phyloP scores from a whole-genome alignment of 352 stramenopile genomes.

The Pythium apleroticum region DNA sequence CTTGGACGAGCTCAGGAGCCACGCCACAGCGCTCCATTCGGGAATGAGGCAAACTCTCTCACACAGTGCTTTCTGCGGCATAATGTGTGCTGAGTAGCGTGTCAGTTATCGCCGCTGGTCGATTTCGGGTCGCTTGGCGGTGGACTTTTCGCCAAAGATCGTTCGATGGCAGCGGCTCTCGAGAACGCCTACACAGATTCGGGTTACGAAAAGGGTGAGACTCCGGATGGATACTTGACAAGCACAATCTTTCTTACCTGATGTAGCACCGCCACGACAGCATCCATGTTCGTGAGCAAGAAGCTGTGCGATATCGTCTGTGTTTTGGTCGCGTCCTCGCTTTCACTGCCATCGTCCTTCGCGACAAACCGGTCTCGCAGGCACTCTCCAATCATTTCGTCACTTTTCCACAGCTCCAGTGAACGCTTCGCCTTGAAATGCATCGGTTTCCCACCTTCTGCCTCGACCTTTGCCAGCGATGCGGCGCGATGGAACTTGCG shows the following conservation, averaged over 20 bases:
- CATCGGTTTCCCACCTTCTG: constrained; percentile 16
- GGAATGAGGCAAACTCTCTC: no score
- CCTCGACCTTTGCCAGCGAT: background rate
- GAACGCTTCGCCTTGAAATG: constrained; percentile 58
- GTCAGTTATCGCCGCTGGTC: no score
- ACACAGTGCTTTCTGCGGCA: no score
- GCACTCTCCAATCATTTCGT: constrained; percentile 53
- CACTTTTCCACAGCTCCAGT: constrained; percentile 59
- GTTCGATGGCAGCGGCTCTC: constrained; percentile 27
- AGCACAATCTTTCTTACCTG: no score
- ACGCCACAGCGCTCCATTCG: no score
- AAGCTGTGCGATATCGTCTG: constrained; percentile 39
- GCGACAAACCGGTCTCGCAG: constrained; percentile 41
- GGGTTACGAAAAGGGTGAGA: no score
- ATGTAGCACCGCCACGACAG: constrained; percentile 57
- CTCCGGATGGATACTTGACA: no score
- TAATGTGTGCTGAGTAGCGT: no score
- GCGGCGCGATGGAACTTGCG: constrained; percentile 53
- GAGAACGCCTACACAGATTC: constrained; percentile 39
- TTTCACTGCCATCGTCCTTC: background rate
- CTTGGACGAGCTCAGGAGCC: no score
- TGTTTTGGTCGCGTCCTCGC: background rate
- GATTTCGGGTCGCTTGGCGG: no score
- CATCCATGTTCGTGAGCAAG: constrained; percentile 38
- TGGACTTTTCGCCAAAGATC: constrained; percentile 5